These are phyloP conservation scores for Carex littledalei DNA, from an alignment of 176 grass and related monocot species.

Conservation along the genomic window DNA sequence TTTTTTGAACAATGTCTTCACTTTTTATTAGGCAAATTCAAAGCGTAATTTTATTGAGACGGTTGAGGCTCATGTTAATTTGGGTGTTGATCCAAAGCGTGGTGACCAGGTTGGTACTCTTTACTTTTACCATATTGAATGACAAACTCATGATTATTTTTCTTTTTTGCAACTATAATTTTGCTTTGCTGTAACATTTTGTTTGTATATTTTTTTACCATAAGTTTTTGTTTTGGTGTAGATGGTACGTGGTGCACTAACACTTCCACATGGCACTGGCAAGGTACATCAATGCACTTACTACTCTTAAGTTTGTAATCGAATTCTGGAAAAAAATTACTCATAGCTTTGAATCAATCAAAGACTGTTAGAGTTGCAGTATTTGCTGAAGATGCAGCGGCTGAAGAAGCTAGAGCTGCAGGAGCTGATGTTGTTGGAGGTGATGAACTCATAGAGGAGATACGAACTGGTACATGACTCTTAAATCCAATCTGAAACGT, in stretches of 20 bases:
- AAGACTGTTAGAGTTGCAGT: conserved; percentile 95
- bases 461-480: conserved; percentile 50
- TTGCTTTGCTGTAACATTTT: not conserved
- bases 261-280: conserved; percentile 92
- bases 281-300: conserved; percentile 37
- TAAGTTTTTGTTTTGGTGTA: conserved; percentile 26
- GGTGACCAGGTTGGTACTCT: conserved; percentile 61
- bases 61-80: conserved; percentile 90
- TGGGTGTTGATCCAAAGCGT: conserved; percentile 95
- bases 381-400: conserved; percentile 87
- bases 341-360: conserved; percentile 15
- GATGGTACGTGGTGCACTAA: conserved; percentile 97
- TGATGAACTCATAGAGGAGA: conserved; percentile 83
- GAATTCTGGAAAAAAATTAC: not conserved
- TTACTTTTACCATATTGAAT: not conserved
- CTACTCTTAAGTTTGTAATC: not conserved
- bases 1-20: not conserved
- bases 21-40: conserved; percentile 50
- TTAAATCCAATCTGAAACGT: not conserved
- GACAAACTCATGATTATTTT: not conserved
- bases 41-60: conserved; percentile 76
- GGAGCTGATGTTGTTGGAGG: conserved; percentile 89
- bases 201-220: conserved; percentile 1
- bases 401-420: conserved; percentile 74
- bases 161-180: not conserved